phyloP scores from a whole-genome alignment of 345 rosid genomes.

The Hypericum perforatum region DNA sequence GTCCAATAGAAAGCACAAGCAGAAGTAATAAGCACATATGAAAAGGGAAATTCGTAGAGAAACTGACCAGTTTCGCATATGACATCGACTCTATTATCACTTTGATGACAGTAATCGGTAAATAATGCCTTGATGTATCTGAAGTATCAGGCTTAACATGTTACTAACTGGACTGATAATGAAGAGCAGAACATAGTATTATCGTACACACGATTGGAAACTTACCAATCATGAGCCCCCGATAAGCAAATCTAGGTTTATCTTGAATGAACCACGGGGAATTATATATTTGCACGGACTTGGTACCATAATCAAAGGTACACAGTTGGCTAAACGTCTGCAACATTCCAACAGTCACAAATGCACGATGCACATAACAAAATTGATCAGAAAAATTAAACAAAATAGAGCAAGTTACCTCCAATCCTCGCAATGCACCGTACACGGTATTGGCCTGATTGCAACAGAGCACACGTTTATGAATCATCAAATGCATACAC shows the following conservation, averaged over 20 bases:
- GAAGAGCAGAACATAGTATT: conserved; percentile 1
- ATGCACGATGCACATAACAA: not conserved
- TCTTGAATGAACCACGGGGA: conserved; percentile 89
- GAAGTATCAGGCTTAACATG: conserved; percentile 18
- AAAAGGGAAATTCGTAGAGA: conserved; percentile 11
- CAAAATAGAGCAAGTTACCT: conserved; percentile 39
- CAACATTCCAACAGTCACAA: conserved; percentile 5
- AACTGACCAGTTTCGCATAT: conserved; percentile 84
- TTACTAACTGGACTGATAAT: conserved; percentile 1
- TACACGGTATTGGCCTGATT: conserved; percentile 73
- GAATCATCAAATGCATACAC: no score
- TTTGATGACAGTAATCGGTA: conserved; percentile 68
- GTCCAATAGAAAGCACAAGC: conserved; percentile 7
- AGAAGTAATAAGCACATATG: conserved; percentile 4
- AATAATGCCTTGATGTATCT: conserved; percentile 92
- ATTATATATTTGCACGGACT: conserved; percentile 54
- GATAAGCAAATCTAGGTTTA: conserved; percentile 73
- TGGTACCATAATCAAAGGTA: conserved; percentile 55
- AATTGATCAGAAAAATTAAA: conserved; percentile 1
- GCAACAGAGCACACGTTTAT: not conserved
- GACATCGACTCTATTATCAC: conserved; percentile 86
- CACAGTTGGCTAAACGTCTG: conserved; percentile 98
- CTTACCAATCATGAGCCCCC: conserved; percentile 78
- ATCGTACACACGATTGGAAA: conserved; percentile 1
- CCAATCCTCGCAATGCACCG: conserved; percentile 88